Evolutionary conservation across 345 rosid genomes (phyloP), one percentile per base, ranked within the genome.

Genomic region (Ricinus communis): DNA sequence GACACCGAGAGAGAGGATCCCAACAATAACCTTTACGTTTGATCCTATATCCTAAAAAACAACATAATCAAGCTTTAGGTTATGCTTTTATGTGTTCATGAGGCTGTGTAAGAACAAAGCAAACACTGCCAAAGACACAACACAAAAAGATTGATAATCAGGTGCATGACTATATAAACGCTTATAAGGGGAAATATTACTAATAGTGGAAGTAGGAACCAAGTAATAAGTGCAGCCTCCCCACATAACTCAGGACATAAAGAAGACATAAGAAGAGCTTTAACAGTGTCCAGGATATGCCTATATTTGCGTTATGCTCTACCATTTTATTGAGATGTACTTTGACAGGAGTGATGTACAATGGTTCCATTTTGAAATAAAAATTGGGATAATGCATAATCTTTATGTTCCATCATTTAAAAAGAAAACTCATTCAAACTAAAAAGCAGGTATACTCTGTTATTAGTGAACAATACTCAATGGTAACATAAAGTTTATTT

Each of bases 321-420:
- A 2, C 71, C 61, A 70, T 70, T 76, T 70, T 70, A 28, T 56
- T 45, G 41, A 22, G 66, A 75, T 5, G 66, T 63, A 9, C n/a
- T 10, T 21, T 31, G 53, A 70, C 52, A 75, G 28, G 51, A 74
- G 0, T 43, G 40, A 9, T 27, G n/a, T 27, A 28, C 13, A 24
- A 58, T 28, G 8, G n/a, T 10, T 5, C 65, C 65, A 33, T 60
- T 15, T 9, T 31, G 47, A 15, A 8, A 13, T 1, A 31, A 18
- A 15, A 60, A 36, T 36, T 33, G 38, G 6, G 5, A 3, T 4
- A 14, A 8, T 31, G 5, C 1, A 31, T 8, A 60, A 8, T 60
- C 22, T 60, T 60, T 31, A 19, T 16, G 31, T 60, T 60, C 43
- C 65, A 60, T 60, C n/a, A n/a, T n/a, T n/a, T n/a, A n/a, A n/a